Base-by-base conservation (phyloP, 2,329 filamentous ascomycete species). In the Ophiostoma ulmi region DNA sequence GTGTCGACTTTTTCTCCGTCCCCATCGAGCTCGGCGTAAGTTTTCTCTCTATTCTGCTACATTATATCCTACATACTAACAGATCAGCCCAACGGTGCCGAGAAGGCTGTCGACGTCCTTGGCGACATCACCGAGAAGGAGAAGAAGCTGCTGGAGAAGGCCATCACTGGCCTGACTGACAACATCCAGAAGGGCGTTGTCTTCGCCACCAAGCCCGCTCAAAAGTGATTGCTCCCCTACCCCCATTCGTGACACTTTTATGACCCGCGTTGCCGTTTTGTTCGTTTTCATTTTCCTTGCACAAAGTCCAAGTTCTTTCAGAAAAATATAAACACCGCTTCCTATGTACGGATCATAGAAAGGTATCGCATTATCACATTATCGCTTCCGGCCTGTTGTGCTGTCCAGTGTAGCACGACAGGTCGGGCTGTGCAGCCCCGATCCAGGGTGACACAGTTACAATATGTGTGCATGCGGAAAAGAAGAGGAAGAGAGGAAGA, bases 101-200 rank as follows among this genome's bases (percentile, higher is more conserved):
- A 95, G 84, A 95, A 95, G 84, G 93, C 89, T 76, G 85, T 86
- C 78, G 93, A 98, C 83, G 87, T 93, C 74, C 86, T 98, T 75
- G 86, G 85, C 77, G 86, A 86, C 74, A 88, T 93, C 78, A 93
- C 91, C 78, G 91, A 93, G 67, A 88, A 93, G 83, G 95, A 98
- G 88, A 91, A 97, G 90, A 88, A 87, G 78, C 88, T 98, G 75
- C 87, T 98, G 77, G 85, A 91, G 77, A 90, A 88, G 78, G 88
- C 87, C 80, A 86, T 91, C 79, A 84, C 87, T 76, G 94, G 91
- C 75, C 88, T 98, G 74, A 91, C 93, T 86, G 90, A 88, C 83
- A 98, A 98, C 85, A 97, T 99, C 80, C 83, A 88, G 78, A 97
- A 98, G 89, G 95, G 95, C 79, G 85, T 97, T 79, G 88, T 90